phyloP scores from a whole-genome alignment of 2,329 filamentous ascomycete genomes.

The Aspergillus costaricaensis region DNA sequence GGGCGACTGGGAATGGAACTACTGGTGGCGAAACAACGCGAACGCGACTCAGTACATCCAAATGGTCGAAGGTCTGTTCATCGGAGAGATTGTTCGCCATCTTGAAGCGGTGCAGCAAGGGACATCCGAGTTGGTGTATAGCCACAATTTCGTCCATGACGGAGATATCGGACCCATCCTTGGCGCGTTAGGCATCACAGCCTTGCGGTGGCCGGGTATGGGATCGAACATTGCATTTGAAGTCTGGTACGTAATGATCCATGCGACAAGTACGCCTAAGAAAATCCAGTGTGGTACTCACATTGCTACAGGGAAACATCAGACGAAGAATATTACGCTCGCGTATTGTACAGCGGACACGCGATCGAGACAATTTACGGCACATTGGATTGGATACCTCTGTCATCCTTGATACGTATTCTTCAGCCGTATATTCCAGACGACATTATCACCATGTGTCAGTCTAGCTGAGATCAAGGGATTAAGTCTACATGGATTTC shows the following conservation, averaged over 20 bases:
- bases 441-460: slow-evolving; percentile 30
- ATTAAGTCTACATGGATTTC: background rate
- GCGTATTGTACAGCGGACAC: slow-evolving; percentile 36
- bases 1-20: slow-evolving; percentile 47
- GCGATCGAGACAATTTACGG: slow-evolving; percentile 34
- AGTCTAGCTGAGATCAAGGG: background rate
- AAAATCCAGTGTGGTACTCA: too few relatives aligned
- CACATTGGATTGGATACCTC: slow-evolving; percentile 32
- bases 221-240: slow-evolving; percentile 43
- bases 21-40: slow-evolving; percentile 40
- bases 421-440: slow-evolving; percentile 29
- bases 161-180: slow-evolving; percentile 41
- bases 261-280: too few relatives aligned
- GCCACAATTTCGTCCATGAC: slow-evolving; percentile 42
- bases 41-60: slow-evolving; percentile 41
- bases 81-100: slow-evolving; percentile 38
- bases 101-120: slow-evolving; percentile 32
- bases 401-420: slow-evolving; percentile 29
- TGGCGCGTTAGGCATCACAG: slow-evolving; percentile 38
- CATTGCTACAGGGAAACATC: slow-evolving; percentile 23
- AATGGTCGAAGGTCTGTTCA: slow-evolving; percentile 40
- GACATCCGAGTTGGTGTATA: slow-evolving; percentile 30
- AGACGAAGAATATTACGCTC: slow-evolving; percentile 22
- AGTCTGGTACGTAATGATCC: slow-evolving; percentile 34
- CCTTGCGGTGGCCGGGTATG: slow-evolving; percentile 45